Base-by-base conservation (phyloP, 164 flowering plant species). In the Warburgia ugandensis region DNA sequence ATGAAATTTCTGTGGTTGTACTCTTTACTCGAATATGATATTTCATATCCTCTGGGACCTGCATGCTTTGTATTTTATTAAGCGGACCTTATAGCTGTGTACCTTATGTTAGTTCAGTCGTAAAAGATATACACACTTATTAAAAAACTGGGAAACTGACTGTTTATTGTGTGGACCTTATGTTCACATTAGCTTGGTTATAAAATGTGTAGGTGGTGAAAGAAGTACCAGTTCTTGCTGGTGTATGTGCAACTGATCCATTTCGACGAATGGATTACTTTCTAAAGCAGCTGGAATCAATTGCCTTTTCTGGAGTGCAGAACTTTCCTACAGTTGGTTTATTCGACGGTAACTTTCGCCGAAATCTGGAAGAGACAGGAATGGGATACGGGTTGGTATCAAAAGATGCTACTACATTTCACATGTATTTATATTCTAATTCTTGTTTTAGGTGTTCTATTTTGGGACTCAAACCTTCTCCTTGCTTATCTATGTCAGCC, bases 251-350 rank as follows among this genome's bases (percentile, higher is more conserved):
- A 20, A 85, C 96, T 16, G 98, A 92, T 75, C 98, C 98, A 39
- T 92, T 87, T 50, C 95, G 96, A 38, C 63, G 81, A 47, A 86
- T 92, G 86, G 86, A 84, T 61, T 75, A 67, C 71, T 87, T 92
- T 62, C 72, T 92, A 31, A 78, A 68, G 76, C 86, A 82, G 56
- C 39, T 92, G 48, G 95, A 92, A 56, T 71, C 85, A 0, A 71
- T 80, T 56, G 98, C 96, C 25, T 87, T 92, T 67, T 64, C 52
- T 61, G 98, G 98, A 43, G 95, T 85, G 56, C 98, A 92, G 60
- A 92, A 92, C 63, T 92, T 92, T 60, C 98, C 96, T 12, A 88
- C 98, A 25, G 98, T 92, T 52, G 98, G 98, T 22, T 82, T 92
- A 13, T 81, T 75, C 69, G 98, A 92, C 64, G 98, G 98, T 35